Evolutionary conservation across 1,284 basidiomycete species (phyloP).

Genomic region (Ganoderma leucocontextum): DNA sequence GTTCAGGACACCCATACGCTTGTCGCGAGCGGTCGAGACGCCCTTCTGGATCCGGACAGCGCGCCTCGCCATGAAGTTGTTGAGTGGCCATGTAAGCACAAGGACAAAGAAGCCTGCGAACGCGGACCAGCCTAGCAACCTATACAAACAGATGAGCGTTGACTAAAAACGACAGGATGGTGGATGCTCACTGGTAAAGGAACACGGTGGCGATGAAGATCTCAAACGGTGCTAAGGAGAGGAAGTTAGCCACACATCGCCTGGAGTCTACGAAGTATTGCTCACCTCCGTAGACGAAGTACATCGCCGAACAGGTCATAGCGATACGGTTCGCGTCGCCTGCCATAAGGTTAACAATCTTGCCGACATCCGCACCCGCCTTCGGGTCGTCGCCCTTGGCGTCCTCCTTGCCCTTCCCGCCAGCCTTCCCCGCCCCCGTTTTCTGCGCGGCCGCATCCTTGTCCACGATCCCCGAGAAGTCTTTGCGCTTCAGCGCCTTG

Average conservation of each 20-base stretch:
- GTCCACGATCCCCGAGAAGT: constrained; percentile 81
- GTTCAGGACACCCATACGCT: constrained; percentile 85
- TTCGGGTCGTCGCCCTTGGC: constrained; percentile 64
- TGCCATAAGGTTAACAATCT: constrained; percentile 84
- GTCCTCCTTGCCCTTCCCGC: constrained; percentile 34
- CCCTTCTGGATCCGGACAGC: constrained; percentile 79
- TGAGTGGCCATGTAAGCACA: constrained; percentile 77
- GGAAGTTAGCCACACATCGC: constrained; percentile 5
- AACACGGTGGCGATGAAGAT: constrained; percentile 79
- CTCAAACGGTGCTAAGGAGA: constrained; percentile 72
- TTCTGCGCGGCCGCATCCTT: constrained; percentile 42
- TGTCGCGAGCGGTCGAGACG: constrained; percentile 78
- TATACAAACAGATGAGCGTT: constrained; percentile 41
- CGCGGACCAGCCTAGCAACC: constrained; percentile 84
- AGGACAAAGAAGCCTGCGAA: constrained; percentile 89
- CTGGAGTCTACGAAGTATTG: background rate
- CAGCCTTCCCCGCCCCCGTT: constrained; percentile 39
- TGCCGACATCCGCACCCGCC: constrained; percentile 76
- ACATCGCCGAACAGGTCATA: constrained; percentile 58
- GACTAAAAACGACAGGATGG: background rate
- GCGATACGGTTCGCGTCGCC: constrained; percentile 69
- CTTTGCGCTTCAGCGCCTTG: constrained; percentile 87
- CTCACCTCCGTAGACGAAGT: constrained; percentile 71
- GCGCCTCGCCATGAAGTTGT: constrained; percentile 68
- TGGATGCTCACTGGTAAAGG: constrained; percentile 66